A percentile compares a stretch with the other conserved stretches of the same genome.
These are phyloP conservation scores for Maudiozyma pseudohumilis DNA, from an alignment of 805 yeast species.

Conservation along the genomic window DNA sequence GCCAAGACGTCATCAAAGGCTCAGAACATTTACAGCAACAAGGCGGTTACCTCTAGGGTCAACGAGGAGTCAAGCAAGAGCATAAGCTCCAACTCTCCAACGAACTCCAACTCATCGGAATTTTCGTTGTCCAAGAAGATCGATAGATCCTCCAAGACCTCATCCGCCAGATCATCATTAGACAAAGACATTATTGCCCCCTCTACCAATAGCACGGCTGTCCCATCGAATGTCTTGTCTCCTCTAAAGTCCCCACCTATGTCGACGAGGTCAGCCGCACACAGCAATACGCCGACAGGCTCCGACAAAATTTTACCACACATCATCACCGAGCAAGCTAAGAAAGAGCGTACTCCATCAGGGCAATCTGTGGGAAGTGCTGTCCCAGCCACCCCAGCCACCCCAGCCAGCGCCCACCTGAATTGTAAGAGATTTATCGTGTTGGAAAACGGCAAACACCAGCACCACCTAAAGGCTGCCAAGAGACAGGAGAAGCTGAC, in stretches of 20 bases:
- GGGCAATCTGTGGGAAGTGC: not conserved
- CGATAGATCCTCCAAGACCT: constrained; percentile 1
- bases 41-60: not conserved
- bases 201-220: not conserved
- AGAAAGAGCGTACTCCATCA: not conserved
- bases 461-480: constrained; percentile 66
- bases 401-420: not conserved
- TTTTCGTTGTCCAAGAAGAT: constrained; percentile 5
- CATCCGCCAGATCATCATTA: constrained; percentile 1
- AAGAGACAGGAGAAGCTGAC: constrained; percentile 69
- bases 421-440: constrained; percentile 36
- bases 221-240: not conserved
- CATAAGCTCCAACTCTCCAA: constrained; percentile 1
- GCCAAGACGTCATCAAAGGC: not conserved
- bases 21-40: not conserved
- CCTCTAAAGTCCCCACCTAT: not conserved
- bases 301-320: not conserved
- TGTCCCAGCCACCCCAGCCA: not conserved
- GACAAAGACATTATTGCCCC: not conserved
- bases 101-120: constrained; percentile 4
- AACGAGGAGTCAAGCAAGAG: not conserved
- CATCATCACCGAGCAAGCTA: not conserved
- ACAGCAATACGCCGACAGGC: not conserved
- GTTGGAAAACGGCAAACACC: constrained; percentile 65
- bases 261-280: not conserved